Conservation (phyloP, 2,329 filamentous ascomycete genomes). For the Talaromyces funiculosus region DNA sequence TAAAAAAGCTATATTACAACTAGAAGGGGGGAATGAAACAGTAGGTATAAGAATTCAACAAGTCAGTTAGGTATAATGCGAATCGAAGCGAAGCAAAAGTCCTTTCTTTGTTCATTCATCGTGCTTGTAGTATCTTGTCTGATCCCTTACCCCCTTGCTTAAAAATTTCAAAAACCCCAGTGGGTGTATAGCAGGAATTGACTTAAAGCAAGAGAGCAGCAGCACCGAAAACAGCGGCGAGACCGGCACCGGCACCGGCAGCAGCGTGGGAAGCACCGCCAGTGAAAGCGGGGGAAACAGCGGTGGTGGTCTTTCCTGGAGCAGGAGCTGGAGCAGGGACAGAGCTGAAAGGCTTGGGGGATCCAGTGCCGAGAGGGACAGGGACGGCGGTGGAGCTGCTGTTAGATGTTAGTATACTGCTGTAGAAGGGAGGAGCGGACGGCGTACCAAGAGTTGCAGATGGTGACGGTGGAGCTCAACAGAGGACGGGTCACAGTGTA, state of each 20-base stretch:
- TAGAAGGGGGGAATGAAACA: neutral
- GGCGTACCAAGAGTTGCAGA: conserved; percentile 39
- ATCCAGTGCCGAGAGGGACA: conserved; percentile 6
- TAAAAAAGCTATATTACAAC: conserved; percentile 1
- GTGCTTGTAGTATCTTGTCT: conserved; percentile 2
- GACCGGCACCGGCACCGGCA: conserved; percentile 45
- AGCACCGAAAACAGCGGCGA: conserved; percentile 50
- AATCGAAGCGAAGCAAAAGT: neutral
- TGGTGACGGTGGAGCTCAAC: conserved; percentile 48
- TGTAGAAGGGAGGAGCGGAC: neutral
- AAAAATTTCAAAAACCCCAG: neutral
- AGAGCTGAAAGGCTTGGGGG: conserved; percentile 15
- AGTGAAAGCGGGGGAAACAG: conserved; percentile 35
- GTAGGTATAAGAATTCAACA: conserved; percentile 2
- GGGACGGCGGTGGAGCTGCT: conserved; percentile 5
- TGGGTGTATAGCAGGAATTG: neutral
- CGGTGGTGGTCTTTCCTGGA: conserved; percentile 14
- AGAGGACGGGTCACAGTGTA: conserved; percentile 57
- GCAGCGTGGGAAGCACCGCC: conserved; percentile 48
- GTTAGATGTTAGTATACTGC: neutral
- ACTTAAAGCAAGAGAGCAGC: conserved; percentile 44
- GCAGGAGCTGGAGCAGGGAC: conserved; percentile 20
- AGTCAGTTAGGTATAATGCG: conserved; percentile 2
- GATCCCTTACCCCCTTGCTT: neutral
- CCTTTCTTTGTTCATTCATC: neutral